Evolutionary conservation across 345 rosid species (phyloP).

Genomic region (Brassica nigra): DNA sequence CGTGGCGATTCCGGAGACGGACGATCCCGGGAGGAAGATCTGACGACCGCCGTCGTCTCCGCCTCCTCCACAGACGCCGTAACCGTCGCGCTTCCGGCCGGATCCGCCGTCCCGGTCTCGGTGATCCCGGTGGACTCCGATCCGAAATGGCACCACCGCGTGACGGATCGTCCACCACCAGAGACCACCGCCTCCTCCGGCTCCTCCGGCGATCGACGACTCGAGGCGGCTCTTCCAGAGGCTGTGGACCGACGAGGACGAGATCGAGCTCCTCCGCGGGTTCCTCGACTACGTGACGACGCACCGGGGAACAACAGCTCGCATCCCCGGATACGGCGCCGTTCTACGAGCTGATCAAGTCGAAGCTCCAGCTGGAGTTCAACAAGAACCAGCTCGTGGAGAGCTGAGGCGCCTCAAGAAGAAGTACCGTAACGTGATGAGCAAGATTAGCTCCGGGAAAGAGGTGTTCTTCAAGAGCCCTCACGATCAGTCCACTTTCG

Average conservation of each 20-base stretch:
- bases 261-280: conserved; percentile 95
- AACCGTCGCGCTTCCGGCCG: conserved; percentile 46
- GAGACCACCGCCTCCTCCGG: conserved; percentile 36
- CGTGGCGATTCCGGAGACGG: conserved; percentile 43
- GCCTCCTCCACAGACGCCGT: conserved; percentile 39
- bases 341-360: conserved; percentile 93
- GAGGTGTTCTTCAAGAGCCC: conserved; percentile 81
- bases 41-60: conserved; percentile 35
- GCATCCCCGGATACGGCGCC: conserved; percentile 83
- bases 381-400: conserved; percentile 97
- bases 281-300: conserved; percentile 74
- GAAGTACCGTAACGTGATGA: conserved; percentile 80
- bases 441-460: conserved; percentile 78
- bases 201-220: conserved; percentile 48
- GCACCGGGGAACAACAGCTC: conserved; percentile 46
- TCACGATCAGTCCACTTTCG: conserved; percentile 93
- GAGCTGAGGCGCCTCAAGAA: conserved; percentile 88
- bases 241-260: conserved; percentile 98
- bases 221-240: conserved; percentile 85
- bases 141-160: conserved; percentile 38
- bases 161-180: conserved; percentile 37
- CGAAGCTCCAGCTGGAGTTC: conserved; percentile 91
- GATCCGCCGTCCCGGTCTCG: conserved; percentile 44
- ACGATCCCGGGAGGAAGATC: conserved; percentile 61
- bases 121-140: conserved; percentile 49